Base-by-base conservation (phyloP, 2,329 filamentous ascomycete species). In the Aspergillus carbonarius region DNA sequence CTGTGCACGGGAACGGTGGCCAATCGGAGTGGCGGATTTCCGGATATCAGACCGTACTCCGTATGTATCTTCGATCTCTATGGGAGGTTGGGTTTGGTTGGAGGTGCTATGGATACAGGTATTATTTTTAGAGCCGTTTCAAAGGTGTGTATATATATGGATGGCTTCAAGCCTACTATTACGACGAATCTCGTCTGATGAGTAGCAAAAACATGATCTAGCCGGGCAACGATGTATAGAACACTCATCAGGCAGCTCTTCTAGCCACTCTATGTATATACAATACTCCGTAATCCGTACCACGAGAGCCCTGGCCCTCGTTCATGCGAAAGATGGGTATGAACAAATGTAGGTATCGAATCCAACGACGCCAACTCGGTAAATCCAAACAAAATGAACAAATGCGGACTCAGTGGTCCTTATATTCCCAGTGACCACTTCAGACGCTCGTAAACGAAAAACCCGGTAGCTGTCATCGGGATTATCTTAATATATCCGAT, bases 401-500 rank as follows among this genome's bases (percentile, higher is more conserved):
- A 54, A 51, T 25, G 54, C 61, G 53, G 59, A 59, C 54, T 30
- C 17, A 37, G 39, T 53, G 48, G 59, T 39, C 49, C 55, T 58
- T 63, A 91, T 69, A 92, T 91, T 42, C 86, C 87, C 64, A 92
- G 77, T 64, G 81, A 77, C 78, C 82, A 73, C 79, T 89, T 89
- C 54, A 82, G 80, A 59, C 87, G 78, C 71, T 89, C 87, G 69
- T 89, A 89, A 17, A 86, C 85, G 70, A 83, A 88, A 72, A 89
- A 89, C 63, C 84, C 84, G 15, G 84, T 85, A 12, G 95, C 95
- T 27, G 79, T 86, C 91, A 99, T 89, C 3, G 95, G 95, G 62
- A 97, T 83, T 53, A 98, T 86, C 79, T 99, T 99, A 70, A 92
- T 85, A 75, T 98, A 99, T 7, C 95, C 95, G 75, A 99, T 97